Evolutionary conservation across 257 asterid species (phyloP).

Genomic region (Osmanthus fragrans): DNA sequence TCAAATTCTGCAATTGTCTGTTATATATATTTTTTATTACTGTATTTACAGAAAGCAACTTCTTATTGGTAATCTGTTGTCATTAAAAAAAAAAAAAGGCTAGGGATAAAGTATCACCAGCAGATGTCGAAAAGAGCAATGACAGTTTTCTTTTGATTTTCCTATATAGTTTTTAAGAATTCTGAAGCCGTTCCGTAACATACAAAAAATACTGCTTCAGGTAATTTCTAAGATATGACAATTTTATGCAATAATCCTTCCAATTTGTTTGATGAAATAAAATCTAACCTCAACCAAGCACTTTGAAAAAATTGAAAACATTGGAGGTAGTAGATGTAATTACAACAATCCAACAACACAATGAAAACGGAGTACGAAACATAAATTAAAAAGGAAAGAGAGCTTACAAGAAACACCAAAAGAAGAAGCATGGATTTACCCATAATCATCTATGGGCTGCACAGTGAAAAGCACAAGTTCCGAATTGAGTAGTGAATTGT

Average conservation of each 20-base stretch:
- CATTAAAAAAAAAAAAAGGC: background rate
- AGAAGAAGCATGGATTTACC: slow-evolving; percentile 51
- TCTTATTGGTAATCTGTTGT: background rate
- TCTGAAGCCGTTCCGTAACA: slow-evolving; percentile 46
- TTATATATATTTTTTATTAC: too few species aligned
- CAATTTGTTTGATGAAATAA: background rate
- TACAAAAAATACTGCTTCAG: background rate
- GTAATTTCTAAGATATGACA: background rate
- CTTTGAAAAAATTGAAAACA: background rate
- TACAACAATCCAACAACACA: background rate
- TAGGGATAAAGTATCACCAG: background rate
- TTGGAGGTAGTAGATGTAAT: background rate
- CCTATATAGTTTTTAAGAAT: slow-evolving; percentile 37
- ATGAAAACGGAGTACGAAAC: background rate
- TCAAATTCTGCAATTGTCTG: background rate
- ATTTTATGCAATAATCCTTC: background rate
- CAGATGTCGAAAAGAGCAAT: slow-evolving; percentile 27
- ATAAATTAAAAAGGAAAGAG: background rate
- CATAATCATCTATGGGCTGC: slow-evolving; percentile 41
- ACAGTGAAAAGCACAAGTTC: slow-evolving; percentile 50
- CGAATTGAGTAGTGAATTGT: slow-evolving; percentile 28
- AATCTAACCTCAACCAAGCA: background rate
- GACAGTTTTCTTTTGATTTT: slow-evolving; percentile 37
- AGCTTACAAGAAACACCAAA: slow-evolving; percentile 58
- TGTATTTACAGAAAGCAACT: background rate